phyloP scores from a whole-genome alignment of 441 rosid genomes.

The Populus hybrid region DNA sequence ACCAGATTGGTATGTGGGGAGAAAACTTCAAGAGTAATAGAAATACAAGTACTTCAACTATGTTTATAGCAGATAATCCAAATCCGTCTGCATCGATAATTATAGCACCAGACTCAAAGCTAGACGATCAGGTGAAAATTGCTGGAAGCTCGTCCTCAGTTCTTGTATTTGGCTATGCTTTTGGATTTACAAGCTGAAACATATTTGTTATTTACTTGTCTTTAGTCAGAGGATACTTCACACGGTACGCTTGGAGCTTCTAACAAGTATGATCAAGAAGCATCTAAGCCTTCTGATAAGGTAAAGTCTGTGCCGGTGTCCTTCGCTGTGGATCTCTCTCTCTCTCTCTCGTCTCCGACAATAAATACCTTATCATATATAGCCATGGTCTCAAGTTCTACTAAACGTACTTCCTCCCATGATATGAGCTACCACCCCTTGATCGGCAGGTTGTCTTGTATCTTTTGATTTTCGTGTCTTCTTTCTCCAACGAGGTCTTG shows the following conservation, averaged over 20 bases:
- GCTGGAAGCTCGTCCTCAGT: constrained; percentile 11
- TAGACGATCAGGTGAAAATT: constrained; percentile 58
- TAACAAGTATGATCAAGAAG: constrained; percentile 71
- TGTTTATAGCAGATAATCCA: constrained; percentile 49
- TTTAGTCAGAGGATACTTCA: constrained; percentile 86
- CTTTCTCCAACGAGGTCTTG: background rate
- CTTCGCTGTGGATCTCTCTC: background rate
- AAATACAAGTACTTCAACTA: constrained; percentile 43
- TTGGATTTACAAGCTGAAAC: constrained; percentile 20
- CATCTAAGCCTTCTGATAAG: constrained; percentile 69
- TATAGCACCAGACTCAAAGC: constrained; percentile 44
- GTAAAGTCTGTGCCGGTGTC: constrained; percentile 26
- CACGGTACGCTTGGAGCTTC: constrained; percentile 58
- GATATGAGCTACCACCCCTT: background rate
- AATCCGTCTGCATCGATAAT: constrained; percentile 50
- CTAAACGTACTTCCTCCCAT: background rate
- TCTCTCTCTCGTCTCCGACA: background rate
- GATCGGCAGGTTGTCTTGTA: background rate
- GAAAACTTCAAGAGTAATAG: constrained; percentile 57
- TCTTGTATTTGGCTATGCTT: constrained; percentile 11
- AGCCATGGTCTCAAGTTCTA: background rate
- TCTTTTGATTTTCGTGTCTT: background rate
- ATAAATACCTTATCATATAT: too few species aligned
- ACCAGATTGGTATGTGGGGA: constrained; percentile 83
- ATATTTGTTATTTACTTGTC: constrained; percentile 20